Percentiles rank a stretch among this genome's conserved stretches.
These are phyloP conservation scores for Annulohypoxylon maeteangense DNA, from an alignment of 495 filamentous ascomycete genomes.

Conservation along the genomic window DNA sequence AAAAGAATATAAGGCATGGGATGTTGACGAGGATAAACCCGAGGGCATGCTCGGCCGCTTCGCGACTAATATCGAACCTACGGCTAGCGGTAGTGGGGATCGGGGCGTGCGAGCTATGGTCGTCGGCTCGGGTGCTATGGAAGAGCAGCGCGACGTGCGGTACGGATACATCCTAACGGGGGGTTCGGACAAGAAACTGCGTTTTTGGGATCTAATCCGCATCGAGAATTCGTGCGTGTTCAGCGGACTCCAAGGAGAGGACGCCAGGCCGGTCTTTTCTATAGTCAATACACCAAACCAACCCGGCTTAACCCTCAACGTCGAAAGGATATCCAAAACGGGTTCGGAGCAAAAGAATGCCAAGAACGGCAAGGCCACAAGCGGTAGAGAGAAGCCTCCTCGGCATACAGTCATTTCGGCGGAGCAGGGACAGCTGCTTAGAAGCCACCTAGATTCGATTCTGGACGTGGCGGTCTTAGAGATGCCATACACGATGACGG, in stretches of 20 bases:
- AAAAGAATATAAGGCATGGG: constrained; percentile 84
- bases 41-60: constrained; percentile 92
- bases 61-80: constrained; percentile 74
- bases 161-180: constrained; percentile 82
- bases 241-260: constrained; percentile 78
- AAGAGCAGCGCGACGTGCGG: constrained; percentile 68
- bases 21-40: constrained; percentile 87
- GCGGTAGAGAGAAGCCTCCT: constrained; percentile 61
- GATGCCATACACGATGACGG: constrained; percentile 88
- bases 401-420: constrained; percentile 87
- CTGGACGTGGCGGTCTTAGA: constrained; percentile 89
- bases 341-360: constrained; percentile 52
- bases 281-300: constrained; percentile 64
- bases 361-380: constrained; percentile 44
- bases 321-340: constrained; percentile 70
- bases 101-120: constrained; percentile 70
- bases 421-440: constrained; percentile 86
- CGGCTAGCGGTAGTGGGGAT: constrained; percentile 58
- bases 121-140: constrained; percentile 61
- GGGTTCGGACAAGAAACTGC: constrained; percentile 88
- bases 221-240: constrained; percentile 79
- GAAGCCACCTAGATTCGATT: constrained; percentile 88
- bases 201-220: constrained; percentile 88
- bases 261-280: constrained; percentile 73
- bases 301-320: constrained; percentile 75